A percentile compares a stretch with the other conserved stretches of the same genome.
These are phyloP conservation scores for Xylariales sp. DNA, from an alignment of 2,329 filamentous ascomycete species.

Conservation along the genomic window DNA sequence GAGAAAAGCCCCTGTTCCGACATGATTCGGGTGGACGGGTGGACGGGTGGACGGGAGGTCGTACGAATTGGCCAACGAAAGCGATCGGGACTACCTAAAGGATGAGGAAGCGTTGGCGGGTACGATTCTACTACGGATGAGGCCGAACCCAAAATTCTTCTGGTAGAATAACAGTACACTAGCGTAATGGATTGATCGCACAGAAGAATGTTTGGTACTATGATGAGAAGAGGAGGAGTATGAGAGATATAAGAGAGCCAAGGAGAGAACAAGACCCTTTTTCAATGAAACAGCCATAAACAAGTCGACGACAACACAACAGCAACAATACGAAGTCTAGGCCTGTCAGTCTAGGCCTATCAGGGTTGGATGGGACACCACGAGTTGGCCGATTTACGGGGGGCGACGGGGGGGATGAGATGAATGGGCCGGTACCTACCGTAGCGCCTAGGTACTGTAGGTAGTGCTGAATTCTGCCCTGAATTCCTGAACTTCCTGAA, in stretches of 20 bases:
- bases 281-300: neutral
- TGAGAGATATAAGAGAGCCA: neutral
- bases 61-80: neutral
- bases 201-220: neutral
- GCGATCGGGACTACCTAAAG: neutral
- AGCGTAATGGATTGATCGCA: neutral
- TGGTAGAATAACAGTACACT: neutral
- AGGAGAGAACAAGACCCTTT: slow-evolving; percentile 10
- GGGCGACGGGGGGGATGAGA: neutral
- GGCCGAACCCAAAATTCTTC: neutral
- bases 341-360: slow-evolving; percentile 10
- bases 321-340: slow-evolving; percentile 4
- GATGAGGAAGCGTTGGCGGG: neutral
- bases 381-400: slow-evolving; percentile 13
- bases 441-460: neutral
- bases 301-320: slow-evolving; percentile 13
- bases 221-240: neutral
- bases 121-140: neutral
- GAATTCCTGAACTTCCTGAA: neutral
- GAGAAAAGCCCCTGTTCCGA: slow-evolving; percentile 77
- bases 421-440: neutral
- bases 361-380: slow-evolving; percentile 12
- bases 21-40: slow-evolving; percentile 41
- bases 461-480: neutral
- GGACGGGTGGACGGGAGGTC: neutral